Evolutionary conservation across 768 basidiomycete genomes (phyloP).

Genomic region (Lactifluus subvellereus): DNA sequence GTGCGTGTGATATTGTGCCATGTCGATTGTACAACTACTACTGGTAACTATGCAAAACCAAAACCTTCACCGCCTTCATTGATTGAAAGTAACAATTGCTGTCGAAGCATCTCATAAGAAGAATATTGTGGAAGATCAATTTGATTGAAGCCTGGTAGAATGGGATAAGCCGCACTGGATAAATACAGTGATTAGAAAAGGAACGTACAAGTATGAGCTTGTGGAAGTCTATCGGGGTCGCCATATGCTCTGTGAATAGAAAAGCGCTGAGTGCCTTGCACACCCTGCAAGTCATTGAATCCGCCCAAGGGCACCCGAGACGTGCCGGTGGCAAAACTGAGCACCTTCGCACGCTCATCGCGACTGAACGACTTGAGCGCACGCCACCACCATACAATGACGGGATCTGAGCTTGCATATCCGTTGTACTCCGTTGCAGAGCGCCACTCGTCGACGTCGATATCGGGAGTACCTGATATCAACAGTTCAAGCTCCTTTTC

Average conservation of each 20-base stretch:
- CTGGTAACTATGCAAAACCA: slow-evolving; percentile 56
- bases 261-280: slow-evolving; percentile 90
- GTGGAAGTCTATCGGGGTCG: slow-evolving; percentile 75
- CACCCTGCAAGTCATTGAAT: slow-evolving; percentile 92
- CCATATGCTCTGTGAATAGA: slow-evolving; percentile 94
- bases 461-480: slow-evolving; percentile 96
- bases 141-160: slow-evolving; percentile 75
- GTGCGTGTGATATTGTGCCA: neutral
- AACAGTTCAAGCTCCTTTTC: slow-evolving; percentile 91
- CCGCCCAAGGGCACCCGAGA: slow-evolving; percentile 92
- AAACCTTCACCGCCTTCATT: slow-evolving; percentile 96
- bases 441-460: slow-evolving; percentile 97
- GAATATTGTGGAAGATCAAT: slow-evolving; percentile 93
- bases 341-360: slow-evolving; percentile 92
- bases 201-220: slow-evolving; percentile 81
- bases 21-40: slow-evolving; percentile 1
- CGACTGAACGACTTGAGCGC: slow-evolving; percentile 96
- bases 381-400: slow-evolving; percentile 99
- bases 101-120: slow-evolving; percentile 93
- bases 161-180: slow-evolving; percentile 16
- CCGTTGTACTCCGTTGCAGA: slow-evolving; percentile 89
- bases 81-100: slow-evolving; percentile 85
- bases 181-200: slow-evolving; percentile 2
- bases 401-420: slow-evolving; percentile 83
- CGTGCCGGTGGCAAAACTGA: slow-evolving; percentile 93